A percentile compares a stretch with the other conserved stretches of the same genome.
Evolutionary conservation across 2,329 filamentous ascomycete genomes (phyloP).

Genomic region (Atkinsonella hypoxylon): DNA sequence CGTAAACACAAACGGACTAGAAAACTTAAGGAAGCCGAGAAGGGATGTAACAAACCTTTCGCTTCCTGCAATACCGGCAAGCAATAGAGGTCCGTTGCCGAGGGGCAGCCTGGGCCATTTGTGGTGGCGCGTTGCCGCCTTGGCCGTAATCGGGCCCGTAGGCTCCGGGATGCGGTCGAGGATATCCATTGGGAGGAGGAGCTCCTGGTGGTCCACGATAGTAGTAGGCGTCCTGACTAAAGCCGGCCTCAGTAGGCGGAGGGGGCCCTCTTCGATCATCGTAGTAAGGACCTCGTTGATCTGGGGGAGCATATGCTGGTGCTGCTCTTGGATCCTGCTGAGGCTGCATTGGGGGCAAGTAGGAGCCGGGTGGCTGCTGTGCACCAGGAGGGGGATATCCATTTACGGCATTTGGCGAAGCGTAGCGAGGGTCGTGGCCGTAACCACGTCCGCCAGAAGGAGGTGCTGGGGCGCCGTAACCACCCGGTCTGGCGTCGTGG

Average conservation of each 20-base stretch:
- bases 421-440: slow-evolving; percentile 25
- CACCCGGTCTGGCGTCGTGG: slow-evolving; percentile 29
- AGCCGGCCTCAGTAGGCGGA: slow-evolving; percentile 15
- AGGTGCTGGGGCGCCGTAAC: slow-evolving; percentile 21
- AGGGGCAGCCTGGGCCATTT: slow-evolving; percentile 38
- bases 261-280: slow-evolving; percentile 20
- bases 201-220: slow-evolving; percentile 20
- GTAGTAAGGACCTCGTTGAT: slow-evolving; percentile 27
- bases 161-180: slow-evolving; percentile 17
- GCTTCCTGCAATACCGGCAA: slow-evolving; percentile 48
- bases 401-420: slow-evolving; percentile 32
- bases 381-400: slow-evolving; percentile 31
- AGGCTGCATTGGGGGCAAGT: slow-evolving; percentile 27
- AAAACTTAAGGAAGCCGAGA: slow-evolving; percentile 3
- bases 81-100: slow-evolving; percentile 48
- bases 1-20: too few relatives aligned
- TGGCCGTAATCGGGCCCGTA: slow-evolving; percentile 24
- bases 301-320: slow-evolving; percentile 25
- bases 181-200: slow-evolving; percentile 17
- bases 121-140: slow-evolving; percentile 22
- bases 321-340: slow-evolving; percentile 22
- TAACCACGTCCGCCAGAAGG: slow-evolving; percentile 21
- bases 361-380: slow-evolving; percentile 19
- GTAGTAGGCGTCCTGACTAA: slow-evolving; percentile 23
- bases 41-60: slow-evolving; percentile 34